Evolutionary conservation across 192 early-diverging fungal genomes (phyloP).

Genomic region (Rhizophagus prolifer): DNA sequence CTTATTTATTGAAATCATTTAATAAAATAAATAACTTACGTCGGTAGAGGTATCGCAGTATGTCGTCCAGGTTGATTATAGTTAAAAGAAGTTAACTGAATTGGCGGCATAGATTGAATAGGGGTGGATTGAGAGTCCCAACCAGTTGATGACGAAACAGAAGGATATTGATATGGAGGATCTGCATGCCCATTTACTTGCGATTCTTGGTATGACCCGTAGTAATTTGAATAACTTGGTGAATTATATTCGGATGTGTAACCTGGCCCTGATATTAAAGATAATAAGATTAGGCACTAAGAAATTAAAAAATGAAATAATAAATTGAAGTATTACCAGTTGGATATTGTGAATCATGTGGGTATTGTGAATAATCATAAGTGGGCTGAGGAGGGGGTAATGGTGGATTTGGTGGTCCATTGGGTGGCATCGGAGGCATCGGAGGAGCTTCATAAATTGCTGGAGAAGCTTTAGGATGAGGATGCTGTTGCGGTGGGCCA

Average conservation of each 20-base stretch:
- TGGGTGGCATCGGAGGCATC: slow-evolving; percentile 30
- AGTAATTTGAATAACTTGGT: slow-evolving; percentile 38
- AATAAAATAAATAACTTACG: slow-evolving; percentile 25
- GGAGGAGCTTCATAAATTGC: slow-evolving; percentile 38
- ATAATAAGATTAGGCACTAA: neutral
- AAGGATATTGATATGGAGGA: slow-evolving; percentile 33
- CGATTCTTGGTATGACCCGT: slow-evolving; percentile 33
- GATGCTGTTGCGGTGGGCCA: slow-evolving; percentile 29
- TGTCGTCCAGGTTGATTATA: slow-evolving; percentile 48
- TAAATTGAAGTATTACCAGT: slow-evolving; percentile 2
- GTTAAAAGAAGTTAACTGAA: slow-evolving; percentile 39
- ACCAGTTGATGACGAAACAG: slow-evolving; percentile 23
- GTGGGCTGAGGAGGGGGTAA: slow-evolving; percentile 34
- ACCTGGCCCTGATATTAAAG: neutral
- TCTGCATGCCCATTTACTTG: slow-evolving; percentile 23
- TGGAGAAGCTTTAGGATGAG: slow-evolving; percentile 38
- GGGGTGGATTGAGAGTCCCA: slow-evolving; percentile 35
- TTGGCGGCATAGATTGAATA: slow-evolving; percentile 22
- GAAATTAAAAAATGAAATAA: neutral
- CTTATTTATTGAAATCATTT: neutral
- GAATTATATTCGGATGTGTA: slow-evolving; percentile 35
- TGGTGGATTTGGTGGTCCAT: slow-evolving; percentile 32
- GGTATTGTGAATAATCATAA: slow-evolving; percentile 36
- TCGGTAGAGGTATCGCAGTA: slow-evolving; percentile 53
- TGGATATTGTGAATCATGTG: slow-evolving; percentile 22